Evolutionary conservation across 2,329 filamentous ascomycete genomes (phyloP), one percentile per base, ranked within the genome.

Genomic region (Chaetomium globosum): DNA sequence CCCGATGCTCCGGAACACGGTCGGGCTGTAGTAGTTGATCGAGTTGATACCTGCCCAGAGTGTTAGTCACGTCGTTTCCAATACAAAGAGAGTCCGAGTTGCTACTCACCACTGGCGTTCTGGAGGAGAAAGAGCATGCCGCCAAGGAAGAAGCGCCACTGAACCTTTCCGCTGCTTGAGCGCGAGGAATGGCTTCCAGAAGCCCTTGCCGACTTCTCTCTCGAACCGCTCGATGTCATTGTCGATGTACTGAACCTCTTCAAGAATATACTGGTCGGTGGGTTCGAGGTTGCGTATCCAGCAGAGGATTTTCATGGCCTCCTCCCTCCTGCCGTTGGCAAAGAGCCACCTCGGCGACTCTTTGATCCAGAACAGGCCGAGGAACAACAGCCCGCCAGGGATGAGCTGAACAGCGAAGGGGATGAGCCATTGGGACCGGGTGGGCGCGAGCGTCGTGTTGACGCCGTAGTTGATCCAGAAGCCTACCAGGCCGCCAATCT

Each of bases 51-150:
- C 54, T 56, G n/a, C 43, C 36, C 13, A 39, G 36, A 39, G 36
- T 12, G 8, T 43, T 12, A 55, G 28, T 30, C 30, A 16, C 2
- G 9, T 0, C 53, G 6, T 55, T 54, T 10, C 13, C 13, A 31
- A 28, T 30, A 31, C 26, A 26, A 26, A 13, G 19, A 13, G 19
- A 9, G 7, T 19, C 8, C 36, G 9, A 4, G 23, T 12, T 12
- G 19, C 16, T 9, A 36, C 53, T 56, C 28, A 56, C 90, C 90
- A 3, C 80, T 83, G 58, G 88, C 88, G 71, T 94, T 94, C 76
- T 94, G 91, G 83, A 87, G 92, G 61, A 93, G 79, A 80, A 93
- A 93, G 23, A 94, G 81, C 72, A 90, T 84, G 63, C 85, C 84
- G 55, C 90, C 90, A 12, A 93, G 82, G 74, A 91, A 85, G 77